Base-by-base conservation (phyloP, 1,284 basidiomycete species). In the Omphalotus olearius region DNA sequence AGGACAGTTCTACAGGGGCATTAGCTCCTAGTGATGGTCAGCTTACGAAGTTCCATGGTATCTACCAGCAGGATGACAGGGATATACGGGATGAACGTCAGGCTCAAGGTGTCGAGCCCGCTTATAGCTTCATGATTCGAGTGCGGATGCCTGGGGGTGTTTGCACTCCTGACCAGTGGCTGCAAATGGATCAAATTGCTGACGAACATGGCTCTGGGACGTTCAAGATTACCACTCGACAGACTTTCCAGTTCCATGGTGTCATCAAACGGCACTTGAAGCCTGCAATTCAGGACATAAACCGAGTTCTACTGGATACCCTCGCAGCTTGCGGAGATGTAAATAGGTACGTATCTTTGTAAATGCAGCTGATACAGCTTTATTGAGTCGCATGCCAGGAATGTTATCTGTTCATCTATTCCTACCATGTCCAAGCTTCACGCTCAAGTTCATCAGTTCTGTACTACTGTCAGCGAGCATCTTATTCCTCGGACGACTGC, bases 181-280 rank as follows among this genome's bases (percentile, higher is more conserved):
- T 96, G 51, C 82, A 88, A 62, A 92, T 99, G 82, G 93, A 98
- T 72, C 85, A 88, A 59, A 98, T 99, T 59, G 85, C 94, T 52
- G 95, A 98, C 65, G 90, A 95, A 70, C 93, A 96, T 69, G 96
- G 93, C 25, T 92, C 88, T 63, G 83, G 90, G 52, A 95, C 95
- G 13, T 89, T 99, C 75, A 99, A 99, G 78, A 88, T 99, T 62
- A 99, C 96, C 46, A 99, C 97, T 25, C 80, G 96, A 56, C 87
- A 95, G 72, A 99, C 97, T n/a, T 98, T 98, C 85, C 96, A 99
- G 74, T 99, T 98, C 81, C 96, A 99, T 71, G 96, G 96, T 56
- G 88, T 99, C 60, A 89, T 99, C 75, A 99, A 99, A 79, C 81
- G 82, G 59, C 92, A 99, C 69, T 72, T 99, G 68, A 99, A 99